phyloP scores from a whole-genome alignment of 441 rosid species.

The Erodium trifolium region DNA sequence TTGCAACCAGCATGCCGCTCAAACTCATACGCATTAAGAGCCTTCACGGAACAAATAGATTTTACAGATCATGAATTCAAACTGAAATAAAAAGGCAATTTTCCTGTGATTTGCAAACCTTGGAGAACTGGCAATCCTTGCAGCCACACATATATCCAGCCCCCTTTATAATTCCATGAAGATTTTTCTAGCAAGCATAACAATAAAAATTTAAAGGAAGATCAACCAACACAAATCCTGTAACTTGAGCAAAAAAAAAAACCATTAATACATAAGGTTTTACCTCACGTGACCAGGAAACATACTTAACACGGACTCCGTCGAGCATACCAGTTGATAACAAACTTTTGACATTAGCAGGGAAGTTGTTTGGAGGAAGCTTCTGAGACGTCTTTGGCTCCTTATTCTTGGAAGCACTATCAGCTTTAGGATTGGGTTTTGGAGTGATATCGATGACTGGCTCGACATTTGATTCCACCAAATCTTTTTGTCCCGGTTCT shows the following conservation, averaged over 20 bases:
- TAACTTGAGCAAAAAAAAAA: not conserved
- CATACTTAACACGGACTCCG: conserved; percentile 65
- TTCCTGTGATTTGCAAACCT: conserved; percentile 30
- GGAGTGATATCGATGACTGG: conserved; percentile 28
- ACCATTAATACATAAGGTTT: conserved; percentile 11
- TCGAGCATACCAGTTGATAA: conserved; percentile 78
- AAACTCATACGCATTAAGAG: conserved; percentile 64
- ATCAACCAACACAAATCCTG: not conserved
- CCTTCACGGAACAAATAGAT: conserved; percentile 28
- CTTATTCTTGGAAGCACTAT: conserved; percentile 42
- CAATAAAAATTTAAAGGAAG: conserved; percentile 12
- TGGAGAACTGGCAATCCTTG: conserved; percentile 46
- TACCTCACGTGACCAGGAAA: conserved; percentile 65
- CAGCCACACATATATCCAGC: conserved; percentile 73
- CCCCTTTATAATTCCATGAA: conserved; percentile 58
- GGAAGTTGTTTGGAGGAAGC: conserved; percentile 57
- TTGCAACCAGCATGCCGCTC: conserved; percentile 72
- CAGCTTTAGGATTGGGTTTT: conserved; percentile 36
- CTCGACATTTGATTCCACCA: conserved; percentile 24
- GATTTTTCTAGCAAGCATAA: conserved; percentile 39
- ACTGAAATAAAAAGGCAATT: conserved; percentile 7
- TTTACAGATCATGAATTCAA: conserved; percentile 11
- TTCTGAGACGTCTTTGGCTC: conserved; percentile 49
- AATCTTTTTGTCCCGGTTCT: conserved; percentile 28
- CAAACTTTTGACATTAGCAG: conserved; percentile 69